These are phyloP conservation scores for Monsonia emarginata DNA, from an alignment of 441 rosid genomes.

Conservation along the genomic window DNA sequence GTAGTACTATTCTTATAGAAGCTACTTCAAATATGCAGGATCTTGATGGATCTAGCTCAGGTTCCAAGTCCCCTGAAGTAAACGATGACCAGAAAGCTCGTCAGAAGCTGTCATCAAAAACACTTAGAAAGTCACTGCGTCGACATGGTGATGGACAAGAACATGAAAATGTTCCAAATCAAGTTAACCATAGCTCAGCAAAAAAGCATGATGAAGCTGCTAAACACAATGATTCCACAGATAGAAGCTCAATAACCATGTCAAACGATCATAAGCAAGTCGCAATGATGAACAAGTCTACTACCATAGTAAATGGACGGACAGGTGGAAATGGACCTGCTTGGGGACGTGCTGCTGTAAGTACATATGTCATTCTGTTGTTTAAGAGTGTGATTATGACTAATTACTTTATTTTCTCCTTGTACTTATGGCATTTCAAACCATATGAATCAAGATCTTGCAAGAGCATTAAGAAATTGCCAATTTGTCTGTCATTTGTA, in stretches of 20 bases:
- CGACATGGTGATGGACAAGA: constrained; percentile 20
- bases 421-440: neutral
- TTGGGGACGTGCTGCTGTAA: constrained; percentile 74
- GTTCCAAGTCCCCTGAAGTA: constrained; percentile 31
- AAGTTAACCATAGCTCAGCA: constrained; percentile 21
- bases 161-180: constrained; percentile 23
- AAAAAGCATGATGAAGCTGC: constrained; percentile 22
- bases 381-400: constrained; percentile 10
- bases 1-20: constrained; percentile 9
- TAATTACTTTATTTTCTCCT: constrained; percentile 12
- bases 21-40: constrained; percentile 37
- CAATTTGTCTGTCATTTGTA: neutral
- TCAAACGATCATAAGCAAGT: constrained; percentile 20
- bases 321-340: constrained; percentile 22
- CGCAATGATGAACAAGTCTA: constrained; percentile 28
- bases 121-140: constrained; percentile 26
- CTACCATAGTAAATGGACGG: constrained; percentile 32
- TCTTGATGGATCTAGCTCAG: constrained; percentile 26
- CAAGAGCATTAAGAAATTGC: neutral
- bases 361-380: constrained; percentile 24
- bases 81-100: constrained; percentile 19
- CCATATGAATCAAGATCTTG: constrained; percentile 7
- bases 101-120: constrained; percentile 29
- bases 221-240: constrained; percentile 23
- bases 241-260: constrained; percentile 21